Evolutionary conservation across 1,139 yeast species (phyloP).

Genomic region (Suhomyces wounanorum): DNA sequence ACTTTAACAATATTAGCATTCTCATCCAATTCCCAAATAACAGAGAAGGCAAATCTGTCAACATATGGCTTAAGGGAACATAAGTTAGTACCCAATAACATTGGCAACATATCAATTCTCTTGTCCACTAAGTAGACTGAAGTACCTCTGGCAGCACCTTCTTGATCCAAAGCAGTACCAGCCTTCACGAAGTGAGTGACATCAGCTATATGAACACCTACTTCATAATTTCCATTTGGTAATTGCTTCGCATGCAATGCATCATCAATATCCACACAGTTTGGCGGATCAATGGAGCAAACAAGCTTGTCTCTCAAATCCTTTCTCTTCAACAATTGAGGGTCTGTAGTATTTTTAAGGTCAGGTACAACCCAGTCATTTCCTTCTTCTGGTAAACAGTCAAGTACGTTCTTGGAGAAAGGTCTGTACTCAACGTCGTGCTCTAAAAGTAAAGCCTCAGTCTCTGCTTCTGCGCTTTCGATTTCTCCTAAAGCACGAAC

Average conservation of each 20-base stretch:
- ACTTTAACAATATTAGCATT: constrained; percentile 85
- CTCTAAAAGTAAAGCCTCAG: constrained; percentile 89
- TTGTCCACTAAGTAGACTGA: constrained; percentile 98
- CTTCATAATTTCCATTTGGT: constrained; percentile 93
- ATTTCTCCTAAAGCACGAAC: constrained; percentile 86
- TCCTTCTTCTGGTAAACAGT: constrained; percentile 91
- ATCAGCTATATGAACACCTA: constrained; percentile 99
- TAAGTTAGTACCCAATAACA: constrained; percentile 90
- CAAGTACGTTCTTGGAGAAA: constrained; percentile 87
- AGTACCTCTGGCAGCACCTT: constrained; percentile 97
- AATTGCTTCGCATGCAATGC: constrained; percentile 85
- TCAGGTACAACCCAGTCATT: constrained; percentile 90
- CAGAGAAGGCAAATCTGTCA: constrained; percentile 94
- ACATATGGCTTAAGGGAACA: constrained; percentile 96
- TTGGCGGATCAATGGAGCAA: constrained; percentile 97
- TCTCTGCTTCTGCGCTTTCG: constrained; percentile 93
- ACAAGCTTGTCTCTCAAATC: constrained; percentile 88
- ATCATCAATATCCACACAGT: constrained; percentile 98
- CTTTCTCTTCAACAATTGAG: constrained; percentile 62
- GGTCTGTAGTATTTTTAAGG: constrained; percentile 57
- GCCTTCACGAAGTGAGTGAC: constrained; percentile 97
- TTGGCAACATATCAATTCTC: constrained; percentile 98
- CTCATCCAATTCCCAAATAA: constrained; percentile 90
- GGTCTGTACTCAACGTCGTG: constrained; percentile 98
- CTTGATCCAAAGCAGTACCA: constrained; percentile 87